A percentile compares a stretch with the other conserved stretches of the same genome.
Conservation (phyloP, 2,329 filamentous ascomycete species). For the Fusarium sp. region DNA sequence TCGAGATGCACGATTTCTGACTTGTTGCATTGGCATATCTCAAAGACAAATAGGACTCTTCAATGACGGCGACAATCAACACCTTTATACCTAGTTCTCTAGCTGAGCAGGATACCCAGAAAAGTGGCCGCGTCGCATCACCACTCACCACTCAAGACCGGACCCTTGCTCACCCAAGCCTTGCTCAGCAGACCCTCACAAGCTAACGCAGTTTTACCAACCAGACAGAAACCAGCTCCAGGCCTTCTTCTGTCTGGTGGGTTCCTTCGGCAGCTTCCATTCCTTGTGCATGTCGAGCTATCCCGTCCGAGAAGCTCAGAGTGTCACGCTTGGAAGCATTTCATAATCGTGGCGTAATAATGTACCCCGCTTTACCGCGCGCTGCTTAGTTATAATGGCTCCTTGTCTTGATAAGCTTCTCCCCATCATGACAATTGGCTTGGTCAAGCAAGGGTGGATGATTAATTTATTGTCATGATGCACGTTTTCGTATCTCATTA, state of each 20-base stretch:
- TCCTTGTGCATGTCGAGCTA: constrained; percentile 3
- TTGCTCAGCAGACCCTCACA: constrained; percentile 45
- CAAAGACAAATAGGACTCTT: constrained; percentile 14
- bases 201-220: constrained; percentile 17
- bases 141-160: constrained; percentile 26
- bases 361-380: constrained; percentile 42
- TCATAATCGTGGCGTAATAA: constrained; percentile 48
- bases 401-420: constrained; percentile 40
- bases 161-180: constrained; percentile 39
- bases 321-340: constrained; percentile 28
- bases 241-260: constrained; percentile 6
- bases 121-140: constrained; percentile 26
- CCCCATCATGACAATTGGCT: constrained; percentile 32
- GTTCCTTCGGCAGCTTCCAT: constrained; percentile 18
- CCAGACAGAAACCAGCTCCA: constrained; percentile 18
- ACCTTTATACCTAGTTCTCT: constrained; percentile 40
- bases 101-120: constrained; percentile 7
- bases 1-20: constrained; percentile 35
- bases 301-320: constrained; percentile 15
- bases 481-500: neutral
- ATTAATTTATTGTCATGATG: neutral
- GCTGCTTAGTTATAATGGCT: constrained; percentile 36
- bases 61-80: constrained; percentile 36
- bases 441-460: constrained; percentile 12
- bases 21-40: constrained; percentile 41